phyloP scores from a whole-genome alignment of 1,284 basidiomycete species.

The Ceratobasidium sp. region DNA sequence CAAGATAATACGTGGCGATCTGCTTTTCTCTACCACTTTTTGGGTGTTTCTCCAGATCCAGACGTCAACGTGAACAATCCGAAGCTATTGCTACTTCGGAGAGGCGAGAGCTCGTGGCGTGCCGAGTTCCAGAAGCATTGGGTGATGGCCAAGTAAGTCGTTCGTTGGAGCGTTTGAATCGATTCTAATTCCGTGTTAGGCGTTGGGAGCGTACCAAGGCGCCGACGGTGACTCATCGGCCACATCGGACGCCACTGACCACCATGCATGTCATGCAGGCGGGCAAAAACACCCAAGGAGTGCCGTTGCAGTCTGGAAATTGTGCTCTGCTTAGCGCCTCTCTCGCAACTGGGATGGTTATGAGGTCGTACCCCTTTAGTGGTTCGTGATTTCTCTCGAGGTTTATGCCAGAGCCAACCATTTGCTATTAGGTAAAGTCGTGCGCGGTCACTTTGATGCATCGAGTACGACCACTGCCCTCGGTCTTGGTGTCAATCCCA shows the following conservation, averaged over 20 bases:
- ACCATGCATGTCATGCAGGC: slow-evolving; percentile 36
- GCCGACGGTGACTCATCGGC: slow-evolving; percentile 65
- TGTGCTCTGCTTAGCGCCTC: slow-evolving; percentile 68
- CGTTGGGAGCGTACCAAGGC: slow-evolving; percentile 72
- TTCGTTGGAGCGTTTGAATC: slow-evolving; percentile 19
- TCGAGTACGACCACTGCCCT: slow-evolving; percentile 64
- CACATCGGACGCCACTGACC: slow-evolving; percentile 63
- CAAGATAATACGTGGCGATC: slow-evolving; percentile 83
- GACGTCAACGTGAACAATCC: slow-evolving; percentile 58
- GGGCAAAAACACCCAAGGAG: slow-evolving; percentile 48
- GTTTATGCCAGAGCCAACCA: slow-evolving; percentile 1
- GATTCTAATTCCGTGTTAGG: slow-evolving; percentile 53
- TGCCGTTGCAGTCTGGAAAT: slow-evolving; percentile 54
- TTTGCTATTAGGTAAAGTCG: slow-evolving; percentile 55
- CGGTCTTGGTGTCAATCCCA: slow-evolving; percentile 72
- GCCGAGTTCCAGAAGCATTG: slow-evolving; percentile 68
- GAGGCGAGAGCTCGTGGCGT: slow-evolving; percentile 67
- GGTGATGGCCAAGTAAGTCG: slow-evolving; percentile 60
- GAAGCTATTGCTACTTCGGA: slow-evolving; percentile 61
- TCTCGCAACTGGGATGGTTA: slow-evolving; percentile 72
- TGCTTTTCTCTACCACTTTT: slow-evolving; percentile 76
- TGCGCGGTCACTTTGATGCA: slow-evolving; percentile 76
- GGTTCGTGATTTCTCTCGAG: slow-evolving; percentile 52
- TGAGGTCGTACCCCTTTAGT: slow-evolving; percentile 73
- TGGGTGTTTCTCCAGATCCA: slow-evolving; percentile 63